These are phyloP conservation scores for Pneumocystis oryctolagi DNA, from an alignment of 1,139 yeast species.

Conservation along the genomic window DNA sequence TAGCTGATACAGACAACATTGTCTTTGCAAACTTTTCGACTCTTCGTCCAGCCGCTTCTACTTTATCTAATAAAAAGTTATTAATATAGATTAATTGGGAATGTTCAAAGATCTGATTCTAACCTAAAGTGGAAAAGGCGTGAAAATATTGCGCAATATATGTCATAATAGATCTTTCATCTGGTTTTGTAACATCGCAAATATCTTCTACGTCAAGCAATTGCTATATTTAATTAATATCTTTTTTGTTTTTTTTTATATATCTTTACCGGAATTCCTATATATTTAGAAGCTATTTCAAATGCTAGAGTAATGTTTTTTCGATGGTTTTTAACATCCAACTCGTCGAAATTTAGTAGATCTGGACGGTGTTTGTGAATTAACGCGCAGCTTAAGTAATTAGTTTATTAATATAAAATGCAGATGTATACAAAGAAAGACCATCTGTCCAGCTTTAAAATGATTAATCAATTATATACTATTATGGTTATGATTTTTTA, in stretches of 20 bases:
- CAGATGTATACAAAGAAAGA: constrained; percentile 25
- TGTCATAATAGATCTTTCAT: constrained; percentile 51
- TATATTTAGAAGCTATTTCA: constrained; percentile 28
- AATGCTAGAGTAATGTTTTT: constrained; percentile 28
- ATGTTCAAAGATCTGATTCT: neutral
- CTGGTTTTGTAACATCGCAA: constrained; percentile 35
- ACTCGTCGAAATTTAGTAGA: constrained; percentile 27
- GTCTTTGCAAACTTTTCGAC: constrained; percentile 28
- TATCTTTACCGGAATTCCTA: constrained; percentile 34
- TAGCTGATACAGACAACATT: constrained; percentile 23
- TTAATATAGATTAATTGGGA: no score
- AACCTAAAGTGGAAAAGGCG: constrained; percentile 30
- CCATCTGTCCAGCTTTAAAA: constrained; percentile 33
- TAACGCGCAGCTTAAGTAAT: constrained; percentile 26
- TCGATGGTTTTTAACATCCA: constrained; percentile 23
- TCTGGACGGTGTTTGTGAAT: constrained; percentile 33
- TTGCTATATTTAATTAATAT: constrained; percentile 16
- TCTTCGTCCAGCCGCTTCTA: constrained; percentile 30
- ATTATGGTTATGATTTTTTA: neutral
- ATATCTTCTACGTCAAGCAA: constrained; percentile 51
- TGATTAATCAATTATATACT: neutral
- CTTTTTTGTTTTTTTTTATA: neutral
- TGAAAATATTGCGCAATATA: constrained; percentile 56
- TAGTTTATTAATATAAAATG: neutral
- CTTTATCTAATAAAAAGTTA: constrained; percentile 17